Evolutionary conservation across 345 rosid species (phyloP).

Genomic region (Odontarrhena argentea): DNA sequence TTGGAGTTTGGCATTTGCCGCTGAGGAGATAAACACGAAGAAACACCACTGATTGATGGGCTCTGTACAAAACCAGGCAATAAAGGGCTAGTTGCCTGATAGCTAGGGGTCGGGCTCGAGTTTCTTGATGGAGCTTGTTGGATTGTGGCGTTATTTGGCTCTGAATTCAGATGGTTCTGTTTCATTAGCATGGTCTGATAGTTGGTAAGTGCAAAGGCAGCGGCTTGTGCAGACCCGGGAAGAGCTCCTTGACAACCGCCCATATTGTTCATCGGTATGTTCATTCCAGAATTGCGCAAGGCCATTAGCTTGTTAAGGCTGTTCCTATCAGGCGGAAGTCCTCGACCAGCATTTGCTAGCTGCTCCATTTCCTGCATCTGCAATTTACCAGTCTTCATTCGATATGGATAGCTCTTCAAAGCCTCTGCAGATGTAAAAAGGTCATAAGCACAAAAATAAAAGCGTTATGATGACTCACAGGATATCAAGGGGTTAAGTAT

Average conservation of each 20-base stretch:
- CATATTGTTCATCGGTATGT: constrained; percentile 53
- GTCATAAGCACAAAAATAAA: constrained; percentile 10
- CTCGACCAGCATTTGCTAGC: constrained; percentile 64
- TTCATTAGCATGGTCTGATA: constrained; percentile 75
- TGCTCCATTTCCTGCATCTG: constrained; percentile 94
- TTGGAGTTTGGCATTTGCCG: constrained; percentile 56
- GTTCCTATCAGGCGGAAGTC: constrained; percentile 78
- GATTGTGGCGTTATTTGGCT: constrained; percentile 47
- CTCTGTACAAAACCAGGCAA: constrained; percentile 66
- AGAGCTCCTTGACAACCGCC: constrained; percentile 63
- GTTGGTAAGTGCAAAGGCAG: constrained; percentile 72
- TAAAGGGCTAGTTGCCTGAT: constrained; percentile 59
- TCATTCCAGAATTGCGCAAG: constrained; percentile 58
- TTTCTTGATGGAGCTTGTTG: constrained; percentile 66
- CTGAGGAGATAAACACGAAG: constrained; percentile 58
- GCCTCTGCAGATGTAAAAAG: constrained; percentile 62
- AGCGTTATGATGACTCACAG: background rate
- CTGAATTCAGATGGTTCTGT: constrained; percentile 80
- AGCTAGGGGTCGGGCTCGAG: constrained; percentile 66
- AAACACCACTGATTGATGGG: constrained; percentile 36
- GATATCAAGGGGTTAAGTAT: background rate
- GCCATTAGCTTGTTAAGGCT: constrained; percentile 83
- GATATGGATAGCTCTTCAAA: constrained; percentile 78
- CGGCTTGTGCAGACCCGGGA: constrained; percentile 81
- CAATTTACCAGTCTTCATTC: constrained; percentile 54